Base-by-base conservation (phyloP, 2,329 filamentous ascomycete genomes). In the Phialophora chinensis region DNA sequence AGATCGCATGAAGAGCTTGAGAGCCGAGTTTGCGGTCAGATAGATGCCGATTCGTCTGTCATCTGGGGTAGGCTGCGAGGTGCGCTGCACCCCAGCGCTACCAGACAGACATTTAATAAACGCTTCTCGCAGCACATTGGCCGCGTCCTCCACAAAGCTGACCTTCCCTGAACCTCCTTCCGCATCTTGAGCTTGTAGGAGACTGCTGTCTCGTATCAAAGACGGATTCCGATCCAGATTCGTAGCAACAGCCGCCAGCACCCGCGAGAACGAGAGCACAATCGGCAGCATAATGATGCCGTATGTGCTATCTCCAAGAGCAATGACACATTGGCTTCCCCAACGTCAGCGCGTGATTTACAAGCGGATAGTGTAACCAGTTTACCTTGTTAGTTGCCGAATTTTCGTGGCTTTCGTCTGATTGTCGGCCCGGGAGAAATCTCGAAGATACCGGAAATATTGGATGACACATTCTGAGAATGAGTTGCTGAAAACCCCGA, bases 41-140 rank as follows among this genome's bases (percentile, higher is more conserved):
- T 97, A 97, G 69, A 97, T 93, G 52, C 92, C 93, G 11, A 90
- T 81, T 75, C 94, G 92, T 76, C 93, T 96, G 62, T 93, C 92
- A 73, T 93, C 90, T 0, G 92, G 92, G 66, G 84, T 86, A 23
- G 87, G 88, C 12, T 65, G 53, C 12, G 67, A 64, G 3, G 65
- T 68, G 20, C 68, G 62, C 11, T 57, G 62, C 12, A 66, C 67
- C 71, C 85, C 86, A 64, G 75, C 77, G 29, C 86, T 87, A 20
- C 88, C 88, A 1, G 87, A 89, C 38, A 97, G 81, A 71, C 94
- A 97, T 47, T 92, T 92, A 11, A 92, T 95, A 75, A 97, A 97
- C 25, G 93, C 92, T 75, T 93, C 91, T 68, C 96, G 90, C 66
- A 97, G 91, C 59, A 92, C 90, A 74, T 97, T 94, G 20, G 92